These are phyloP conservation scores for Paratrimastix pyriformis DNA, from an alignment of 78 protist species.

Conservation along the genomic window DNA sequence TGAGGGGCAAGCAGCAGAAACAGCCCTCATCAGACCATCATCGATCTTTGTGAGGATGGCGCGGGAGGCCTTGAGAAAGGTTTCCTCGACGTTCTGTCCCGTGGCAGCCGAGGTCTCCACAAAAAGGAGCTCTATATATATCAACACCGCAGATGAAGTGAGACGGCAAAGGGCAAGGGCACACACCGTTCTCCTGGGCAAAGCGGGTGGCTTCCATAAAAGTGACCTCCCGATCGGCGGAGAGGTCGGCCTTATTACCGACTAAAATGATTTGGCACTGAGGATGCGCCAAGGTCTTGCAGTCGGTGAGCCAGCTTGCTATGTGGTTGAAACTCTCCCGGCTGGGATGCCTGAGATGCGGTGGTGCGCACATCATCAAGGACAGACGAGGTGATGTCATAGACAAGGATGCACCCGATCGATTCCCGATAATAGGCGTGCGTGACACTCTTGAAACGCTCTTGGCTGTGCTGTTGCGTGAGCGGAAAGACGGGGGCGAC, in stretches of 20 bases:
- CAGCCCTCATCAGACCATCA: too few species aligned
- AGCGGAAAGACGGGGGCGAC: too few species aligned
- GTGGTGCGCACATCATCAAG: background rate
- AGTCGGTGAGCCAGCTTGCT: background rate
- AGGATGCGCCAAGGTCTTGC: background rate
- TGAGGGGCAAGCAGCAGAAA: too few species aligned
- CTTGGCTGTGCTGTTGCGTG: too few species aligned
- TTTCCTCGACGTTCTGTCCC: slow-evolving; percentile 56
- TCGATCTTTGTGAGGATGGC: slow-evolving; percentile 59
- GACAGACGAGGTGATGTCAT: slow-evolving; percentile 14
- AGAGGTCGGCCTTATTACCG: slow-evolving; percentile 56
- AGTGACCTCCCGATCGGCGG: slow-evolving; percentile 50
- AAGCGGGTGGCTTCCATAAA: slow-evolving; percentile 52
- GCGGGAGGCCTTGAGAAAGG: slow-evolving; percentile 48
- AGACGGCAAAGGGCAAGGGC: background rate
- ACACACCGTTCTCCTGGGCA: slow-evolving; percentile 52
- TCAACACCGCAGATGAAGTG: background rate
- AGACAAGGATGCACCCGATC: slow-evolving; percentile 13
- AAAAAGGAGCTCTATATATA: slow-evolving; percentile 45
- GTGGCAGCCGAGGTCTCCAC: slow-evolving; percentile 48
- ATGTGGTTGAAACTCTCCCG: slow-evolving; percentile 1
- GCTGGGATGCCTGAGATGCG: background rate
- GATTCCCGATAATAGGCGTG: slow-evolving; percentile 8
- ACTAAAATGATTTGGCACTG: slow-evolving; percentile 20
- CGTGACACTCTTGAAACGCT: slow-evolving; percentile 14